Conservation (phyloP, 2,329 filamentous ascomycete species). For the Arthroderma sp. region DNA sequence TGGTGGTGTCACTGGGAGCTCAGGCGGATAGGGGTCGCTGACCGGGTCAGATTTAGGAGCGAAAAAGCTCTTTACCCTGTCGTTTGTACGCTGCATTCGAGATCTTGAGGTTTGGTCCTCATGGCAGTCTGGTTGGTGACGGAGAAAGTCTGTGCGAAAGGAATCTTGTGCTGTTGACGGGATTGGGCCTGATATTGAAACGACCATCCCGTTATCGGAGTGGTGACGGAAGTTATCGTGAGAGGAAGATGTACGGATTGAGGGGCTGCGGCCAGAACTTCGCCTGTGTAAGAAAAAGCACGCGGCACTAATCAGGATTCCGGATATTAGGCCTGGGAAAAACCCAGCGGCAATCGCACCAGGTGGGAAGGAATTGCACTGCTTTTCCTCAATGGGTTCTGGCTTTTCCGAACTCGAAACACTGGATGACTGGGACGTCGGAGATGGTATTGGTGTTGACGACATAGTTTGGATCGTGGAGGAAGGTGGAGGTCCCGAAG, state of each 20-base stretch:
- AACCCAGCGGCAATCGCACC: slow-evolving; percentile 32
- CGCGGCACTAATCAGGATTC: slow-evolving; percentile 40
- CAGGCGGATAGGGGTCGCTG: slow-evolving; percentile 11
- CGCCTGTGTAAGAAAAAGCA: slow-evolving; percentile 29
- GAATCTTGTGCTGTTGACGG: slow-evolving; percentile 26
- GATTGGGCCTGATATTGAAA: slow-evolving; percentile 33
- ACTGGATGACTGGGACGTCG: slow-evolving; percentile 5
- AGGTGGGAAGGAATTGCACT: slow-evolving; percentile 28
- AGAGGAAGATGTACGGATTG: neutral
- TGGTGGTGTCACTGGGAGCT: slow-evolving; percentile 20
- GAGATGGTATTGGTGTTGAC: slow-evolving; percentile 10
- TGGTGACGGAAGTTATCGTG: slow-evolving; percentile 17
- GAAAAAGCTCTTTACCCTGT: slow-evolving; percentile 27
- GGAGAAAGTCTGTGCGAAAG: slow-evolving; percentile 32
- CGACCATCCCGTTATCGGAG: slow-evolving; percentile 19
- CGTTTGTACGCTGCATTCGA: slow-evolving; percentile 22
- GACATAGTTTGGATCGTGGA: slow-evolving; percentile 5
- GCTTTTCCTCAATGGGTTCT: slow-evolving; percentile 11
- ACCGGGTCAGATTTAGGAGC: slow-evolving; percentile 14
- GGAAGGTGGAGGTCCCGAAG: slow-evolving; percentile 14
- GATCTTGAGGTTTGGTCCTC: slow-evolving; percentile 15
- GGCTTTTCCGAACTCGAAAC: slow-evolving; percentile 3
- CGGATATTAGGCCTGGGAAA: slow-evolving; percentile 33
- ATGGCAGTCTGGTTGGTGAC: slow-evolving; percentile 17
- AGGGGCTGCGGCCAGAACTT: slow-evolving; percentile 1